Base-by-base conservation (phyloP, 805 yeast genomes). In the Metschnikowia cerradonensis region DNA sequence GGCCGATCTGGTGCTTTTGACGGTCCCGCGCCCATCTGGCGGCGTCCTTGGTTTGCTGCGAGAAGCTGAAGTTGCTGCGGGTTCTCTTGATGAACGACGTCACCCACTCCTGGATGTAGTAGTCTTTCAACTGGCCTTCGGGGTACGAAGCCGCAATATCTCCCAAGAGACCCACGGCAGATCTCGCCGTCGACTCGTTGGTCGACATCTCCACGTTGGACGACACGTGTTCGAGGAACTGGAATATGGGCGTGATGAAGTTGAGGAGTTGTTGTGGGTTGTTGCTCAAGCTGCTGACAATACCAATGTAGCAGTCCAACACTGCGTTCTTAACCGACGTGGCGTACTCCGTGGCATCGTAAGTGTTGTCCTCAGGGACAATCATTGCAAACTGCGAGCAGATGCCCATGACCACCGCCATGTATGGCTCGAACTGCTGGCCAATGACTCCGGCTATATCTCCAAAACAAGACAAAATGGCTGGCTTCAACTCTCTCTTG, bases 21-120 rank as follows among this genome's bases (percentile, higher is more conserved):
- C 85, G 96, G 62, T 88, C 96, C 59, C 94, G 81, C 14, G 99
- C 97, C 98, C 98, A 94, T 71, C 91, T 82, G 7, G 97, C 97
- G n/a, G 96, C 88, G 62, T 87, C 94, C 65, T 81, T 83, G 11
- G 97, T 90, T 49, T 77, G 71, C 60, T 80, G 81, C 34, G 82
- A 74, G 64, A 83, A 88, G 32, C 75, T 60, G 54, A 79, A 76
- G 64, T 84, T 84, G 48, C 80, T 63, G 67, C 94, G 81, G 20
- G 91, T 84, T 63, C 76, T 81, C 66, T 82, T 84, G 64, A 94
- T 85, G 64, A 88, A 80, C 23, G 82, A 85, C 6, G 86, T 72
- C 26, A 94, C 82, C 97, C 97, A 90, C 2, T 77, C 83, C 72
- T 84, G 88, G 19, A 71, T 67, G 67, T 83, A 90, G 46, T 77